Evolutionary conservation across 306 rosid species (phyloP), one percentile per base, ranked within the genome.

Genomic region (Fragaria iinumae): DNA sequence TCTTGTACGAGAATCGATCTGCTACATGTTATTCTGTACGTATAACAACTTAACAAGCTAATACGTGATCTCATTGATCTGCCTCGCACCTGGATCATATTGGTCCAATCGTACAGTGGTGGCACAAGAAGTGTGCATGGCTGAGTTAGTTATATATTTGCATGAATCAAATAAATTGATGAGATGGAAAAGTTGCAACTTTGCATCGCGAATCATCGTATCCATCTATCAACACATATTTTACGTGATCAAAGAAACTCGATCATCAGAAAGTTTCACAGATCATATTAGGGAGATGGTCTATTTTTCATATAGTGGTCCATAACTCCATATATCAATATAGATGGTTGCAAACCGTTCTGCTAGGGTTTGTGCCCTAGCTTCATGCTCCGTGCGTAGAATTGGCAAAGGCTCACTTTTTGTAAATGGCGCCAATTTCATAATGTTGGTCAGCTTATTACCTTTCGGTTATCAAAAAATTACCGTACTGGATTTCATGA

Each of bases 21-120:
- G 69, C 41, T 2, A 36, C 69, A 17, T 16, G 1, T 65, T 18
- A n/a, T 27, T 60, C 13, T 3, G 23, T 64, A 36, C 8, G 3
- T 43, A 43, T 43, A 8, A 8, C 47, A 43, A 41, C 8, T 1
- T 36, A 64, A 17, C 47, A 36, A 38, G 48, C 11, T 38, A 43
- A 43, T 43, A 43, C 10, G 77, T 73, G 77, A 73, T 25, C 39
- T 38, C 48, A 23, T 56, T 56, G n/a, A 73, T 57, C 20, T 57
- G 43, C 4, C 41, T 8, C 18, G 14, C 21, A 2, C 18, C 76
- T 21, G 76, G 39, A 73, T 39, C 23, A 8, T 16, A 63, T 7
- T 21, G n/a, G 65, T 36, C 36, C 64, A 32, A 27, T 71, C 63
- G 56, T 32, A 72, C 9, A 73, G 20, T 41, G 17, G 25, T 41